Base-by-base conservation (phyloP, 768 basidiomycete species). In the Rhodotorula paludigena region DNA sequence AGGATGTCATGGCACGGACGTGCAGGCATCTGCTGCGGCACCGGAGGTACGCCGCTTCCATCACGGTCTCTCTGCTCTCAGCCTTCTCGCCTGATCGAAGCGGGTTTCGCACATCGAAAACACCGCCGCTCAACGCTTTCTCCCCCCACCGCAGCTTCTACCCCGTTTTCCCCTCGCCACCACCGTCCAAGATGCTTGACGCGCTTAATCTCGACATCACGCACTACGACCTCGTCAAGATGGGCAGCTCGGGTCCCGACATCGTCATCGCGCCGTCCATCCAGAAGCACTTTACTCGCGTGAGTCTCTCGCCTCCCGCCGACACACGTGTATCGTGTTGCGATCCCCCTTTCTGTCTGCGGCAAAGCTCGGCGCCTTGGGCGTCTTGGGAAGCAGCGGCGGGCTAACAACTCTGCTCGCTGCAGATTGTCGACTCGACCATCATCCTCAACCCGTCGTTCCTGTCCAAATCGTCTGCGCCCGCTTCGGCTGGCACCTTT, bases 211-310 rank as follows among this genome's bases (percentile, higher is more conserved):
- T 99, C 47, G 92, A 96, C 75, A 82, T 96, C 23, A 86, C 88
- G 28, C 94, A 97, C 79, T 83, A 83, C 41, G 79, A 82, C 10
- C 78, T 82, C 32, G 78, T 87, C 54, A 74, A 75, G 67, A 76
- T 84, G 65, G 80, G 69, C 38, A 61, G 82, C 7, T 68, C 60
- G 30, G 71, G 77, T 20, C 85, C 85, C 0, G 89, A 94, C 76
- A 84, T 98, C 8, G 80, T 98, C 49, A 84, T 99, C 53, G 76
- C 93, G 2, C 92, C 96, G 0, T 93, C 92, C 77, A 83, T 86
- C 57, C 81, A 98, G 59, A 92, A 90, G 78, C 88, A 92, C 28
- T 98, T 98, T 76, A 82, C 85, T 25, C 94, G 92, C 84, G 92
- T 90, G 32, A n/a, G n/a, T n/a, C n/a, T n/a, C n/a, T n/a, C n/a